Evolutionary conservation across 768 basidiomycete genomes (phyloP), one percentile per base, ranked within the genome.

Genomic region (Boletales sp.): DNA sequence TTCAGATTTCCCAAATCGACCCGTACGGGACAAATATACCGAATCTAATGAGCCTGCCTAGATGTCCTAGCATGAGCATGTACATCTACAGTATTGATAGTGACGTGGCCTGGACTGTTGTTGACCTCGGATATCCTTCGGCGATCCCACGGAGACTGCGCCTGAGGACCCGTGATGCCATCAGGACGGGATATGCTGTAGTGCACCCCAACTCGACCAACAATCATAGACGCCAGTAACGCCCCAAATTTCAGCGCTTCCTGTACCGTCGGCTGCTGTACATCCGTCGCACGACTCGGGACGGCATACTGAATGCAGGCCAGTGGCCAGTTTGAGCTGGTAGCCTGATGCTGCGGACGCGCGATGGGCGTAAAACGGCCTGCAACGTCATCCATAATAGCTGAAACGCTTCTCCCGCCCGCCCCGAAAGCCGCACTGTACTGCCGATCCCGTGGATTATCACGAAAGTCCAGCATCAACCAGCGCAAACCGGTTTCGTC

Each of bases 211-310:
- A 75, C 37, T 11, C 60, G 63, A 19, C 73, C 68, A 4, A 80
- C 48, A 5, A 81, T 51, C 12, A 68, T 71, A 1, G 72, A 76
- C 4, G 71, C 70, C 27, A 84, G 68, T 2, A 81, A 52, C 0
- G 70, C 82, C 3, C 74, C 77, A 1, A 79, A 77, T 43, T 76
- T 70, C 1, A 79, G 75, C 7, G 78, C 82, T 74, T 81, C 81
- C 4, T 60, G 64, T 15, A 58, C 57, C 1, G 77, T 82, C 8
- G 76, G 68, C 15, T 41, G 19, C n/a, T 65, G 57, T 65, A 2
- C 79, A 43, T 61, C 55, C 40, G 17, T 38, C 32, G 30, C 32
- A 13, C 8, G 12, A 15, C 38, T 27, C 14, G 36, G 7, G n/a
- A 39, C 24, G 13, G 56, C 50, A 29, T 53, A 43, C 38, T 41